phyloP scores from a whole-genome alignment of 345 rosid genomes.

The Eucalyptus curtisii region DNA sequence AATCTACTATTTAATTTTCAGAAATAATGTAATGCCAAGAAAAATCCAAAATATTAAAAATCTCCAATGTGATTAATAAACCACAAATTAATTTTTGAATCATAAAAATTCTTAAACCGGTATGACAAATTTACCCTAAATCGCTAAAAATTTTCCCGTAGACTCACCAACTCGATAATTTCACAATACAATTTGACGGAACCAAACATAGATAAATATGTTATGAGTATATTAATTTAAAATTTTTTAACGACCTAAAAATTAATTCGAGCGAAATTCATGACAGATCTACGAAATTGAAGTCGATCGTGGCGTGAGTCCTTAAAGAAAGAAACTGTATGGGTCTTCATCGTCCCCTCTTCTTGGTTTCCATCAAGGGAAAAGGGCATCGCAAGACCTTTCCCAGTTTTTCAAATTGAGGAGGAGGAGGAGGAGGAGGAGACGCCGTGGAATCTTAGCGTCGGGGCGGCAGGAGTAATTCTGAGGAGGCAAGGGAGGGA shows the following conservation, averaged over 20 bases:
- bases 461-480: not conserved
- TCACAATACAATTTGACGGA: too few species aligned
- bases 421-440: not conserved
- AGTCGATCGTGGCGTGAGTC: not conserved
- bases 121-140: rapidly evolving
- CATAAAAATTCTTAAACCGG: rapidly evolving
- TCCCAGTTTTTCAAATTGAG: not conserved
- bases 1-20: not conserved
- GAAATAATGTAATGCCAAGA: not conserved
- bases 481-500: not conserved
- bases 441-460: not conserved
- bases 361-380: not conserved
- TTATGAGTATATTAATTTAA: too few species aligned
- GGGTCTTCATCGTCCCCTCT: not conserved
- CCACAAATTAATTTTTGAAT: too few species aligned
- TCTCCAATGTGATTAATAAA: too few species aligned
- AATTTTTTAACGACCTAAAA: not conserved
- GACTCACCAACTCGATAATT: rapidly evolving
- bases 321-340: not conserved
- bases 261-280: too few species aligned
- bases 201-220: too few species aligned
- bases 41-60: too few species aligned
- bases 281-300: too few species aligned
- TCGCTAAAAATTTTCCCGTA: rapidly evolving
- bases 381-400: not conserved